Base-by-base conservation (phyloP, 768 basidiomycete species). In the Tubosaeta sp. region DNA sequence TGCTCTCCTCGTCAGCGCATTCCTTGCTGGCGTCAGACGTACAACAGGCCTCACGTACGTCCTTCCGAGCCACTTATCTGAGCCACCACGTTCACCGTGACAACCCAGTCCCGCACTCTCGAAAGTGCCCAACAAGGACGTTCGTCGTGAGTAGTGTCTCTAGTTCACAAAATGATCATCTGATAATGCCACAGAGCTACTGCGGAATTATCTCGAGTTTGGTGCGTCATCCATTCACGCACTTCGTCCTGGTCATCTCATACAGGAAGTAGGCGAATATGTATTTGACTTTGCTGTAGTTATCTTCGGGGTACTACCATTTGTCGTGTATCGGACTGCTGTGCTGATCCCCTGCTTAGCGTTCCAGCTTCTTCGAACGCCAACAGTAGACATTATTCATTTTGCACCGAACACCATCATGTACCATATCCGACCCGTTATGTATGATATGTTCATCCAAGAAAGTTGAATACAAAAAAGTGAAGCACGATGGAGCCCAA, bases 401-500 rank as follows among this genome's bases (percentile, higher is more conserved):
- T 55, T 29, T 22, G 42, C 29, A 45, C 33, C 43, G 29, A 35
- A 22, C 52, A 19, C 16, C 12, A 5, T 32, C 48, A 31, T 65
- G 53, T 59, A 64, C 12, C 51, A 27, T 56, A 56, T 53, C 26
- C 46, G 48, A 51, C 14, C 39, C 46, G 32, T 9, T 25, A n/a
- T 45, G 12, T 19, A 33, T 45, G 31, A 27, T 22, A 45, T 45
- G 27, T 51, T 72, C 70, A 98, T 69, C 95, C 97, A 13, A 99
- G 79, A 80, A 97, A 98, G 73, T 97, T 97, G 80, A 86, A 97
- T 54, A 97, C 95, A 69, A 98, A 99, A 76, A 97, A 94, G 71
- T 99, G 97, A 32, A 99, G 77, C 35, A 98, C 84, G 56, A 98
- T 86, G 3, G 92, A 95, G n/a, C 94, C 94, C 42, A 95, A 69